phyloP scores from a whole-genome alignment of 805 yeast species.

The Blastobotrys attinorum region DNA sequence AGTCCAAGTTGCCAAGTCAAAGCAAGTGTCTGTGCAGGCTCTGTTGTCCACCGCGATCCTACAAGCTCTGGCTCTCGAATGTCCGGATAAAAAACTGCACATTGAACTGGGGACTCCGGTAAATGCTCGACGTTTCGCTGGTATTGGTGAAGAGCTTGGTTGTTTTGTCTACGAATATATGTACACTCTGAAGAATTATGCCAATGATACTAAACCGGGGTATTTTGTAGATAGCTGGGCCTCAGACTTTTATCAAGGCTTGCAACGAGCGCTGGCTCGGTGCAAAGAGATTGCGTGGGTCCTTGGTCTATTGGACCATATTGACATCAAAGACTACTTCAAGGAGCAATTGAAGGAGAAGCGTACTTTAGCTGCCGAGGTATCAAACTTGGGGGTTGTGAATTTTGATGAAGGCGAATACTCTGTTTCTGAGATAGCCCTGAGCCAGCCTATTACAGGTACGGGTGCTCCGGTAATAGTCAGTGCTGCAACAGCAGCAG shows the following conservation, averaged over 20 bases:
- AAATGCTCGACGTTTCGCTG: constrained; percentile 12
- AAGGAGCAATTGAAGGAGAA: not conserved
- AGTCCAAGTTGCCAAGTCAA: constrained; percentile 2
- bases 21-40: constrained; percentile 8
- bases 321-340: constrained; percentile 11
- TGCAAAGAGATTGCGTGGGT: not conserved
- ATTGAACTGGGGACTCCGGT: too few relatives aligned
- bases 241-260: not conserved
- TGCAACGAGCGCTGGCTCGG: not conserved
- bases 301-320: constrained; percentile 8
- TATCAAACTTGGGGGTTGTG: constrained; percentile 16
- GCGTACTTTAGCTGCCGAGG: constrained; percentile 10
- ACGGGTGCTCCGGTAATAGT: constrained; percentile 10
- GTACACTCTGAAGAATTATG: not conserved
- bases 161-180: constrained; percentile 10
- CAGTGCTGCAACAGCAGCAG: constrained; percentile 9
- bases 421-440: constrained; percentile 5
- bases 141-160: constrained; percentile 6
- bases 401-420: not conserved
- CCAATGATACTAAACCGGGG: not conserved
- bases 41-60: constrained; percentile 8
- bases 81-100: not conserved
- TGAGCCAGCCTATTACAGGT: constrained; percentile 13
- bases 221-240: not conserved
- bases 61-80: not conserved